phyloP scores from a whole-genome alignment of 371 early-diverging fungal species.

The Entomophthora muscae region DNA sequence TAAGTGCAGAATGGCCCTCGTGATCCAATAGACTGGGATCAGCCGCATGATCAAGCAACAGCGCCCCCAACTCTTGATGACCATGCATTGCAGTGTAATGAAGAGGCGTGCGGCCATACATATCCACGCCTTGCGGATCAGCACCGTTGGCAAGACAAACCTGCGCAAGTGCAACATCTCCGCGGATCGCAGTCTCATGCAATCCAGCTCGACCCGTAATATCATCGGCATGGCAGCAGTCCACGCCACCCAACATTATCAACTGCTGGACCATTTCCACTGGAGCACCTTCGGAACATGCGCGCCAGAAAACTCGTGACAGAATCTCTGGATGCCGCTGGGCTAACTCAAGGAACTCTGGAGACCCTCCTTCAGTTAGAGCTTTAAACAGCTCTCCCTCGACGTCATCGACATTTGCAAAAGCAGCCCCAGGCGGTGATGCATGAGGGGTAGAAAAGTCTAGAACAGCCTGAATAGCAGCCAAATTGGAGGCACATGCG shows the following conservation, averaged over 20 bases:
- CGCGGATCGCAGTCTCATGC: constrained; percentile 76
- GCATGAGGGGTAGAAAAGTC: constrained; percentile 17
- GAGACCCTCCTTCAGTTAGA: constrained; percentile 21
- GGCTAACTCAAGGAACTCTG: no score
- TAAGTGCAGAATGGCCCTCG: constrained; percentile 71
- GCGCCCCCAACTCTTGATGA: constrained; percentile 42
- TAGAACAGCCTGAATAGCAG: constrained; percentile 33
- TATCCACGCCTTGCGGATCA: constrained; percentile 47
- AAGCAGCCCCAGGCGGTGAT: not conserved
- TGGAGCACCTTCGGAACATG: constrained; percentile 45
- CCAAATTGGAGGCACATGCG: constrained; percentile 40
- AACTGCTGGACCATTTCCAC: constrained; percentile 35
- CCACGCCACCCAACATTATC: constrained; percentile 37
- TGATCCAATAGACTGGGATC: constrained; percentile 54
- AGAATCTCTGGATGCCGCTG: not conserved
- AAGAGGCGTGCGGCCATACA: constrained; percentile 72
- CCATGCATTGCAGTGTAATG: constrained; percentile 91
- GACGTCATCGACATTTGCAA: constrained; percentile 24
- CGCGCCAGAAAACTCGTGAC: constrained; percentile 59
- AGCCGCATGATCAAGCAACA: constrained; percentile 36
- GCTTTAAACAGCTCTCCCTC: constrained; percentile 40
- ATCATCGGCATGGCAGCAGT: constrained; percentile 69
- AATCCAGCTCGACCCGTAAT: constrained; percentile 75
- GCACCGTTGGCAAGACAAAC: constrained; percentile 36
- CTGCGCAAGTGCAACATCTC: constrained; percentile 37